A percentile compares a stretch with the other conserved stretches of the same genome.
These are phyloP conservation scores for Pascua guehoae DNA, from an alignment of 1,284 basidiomycete species.

Conservation along the genomic window DNA sequence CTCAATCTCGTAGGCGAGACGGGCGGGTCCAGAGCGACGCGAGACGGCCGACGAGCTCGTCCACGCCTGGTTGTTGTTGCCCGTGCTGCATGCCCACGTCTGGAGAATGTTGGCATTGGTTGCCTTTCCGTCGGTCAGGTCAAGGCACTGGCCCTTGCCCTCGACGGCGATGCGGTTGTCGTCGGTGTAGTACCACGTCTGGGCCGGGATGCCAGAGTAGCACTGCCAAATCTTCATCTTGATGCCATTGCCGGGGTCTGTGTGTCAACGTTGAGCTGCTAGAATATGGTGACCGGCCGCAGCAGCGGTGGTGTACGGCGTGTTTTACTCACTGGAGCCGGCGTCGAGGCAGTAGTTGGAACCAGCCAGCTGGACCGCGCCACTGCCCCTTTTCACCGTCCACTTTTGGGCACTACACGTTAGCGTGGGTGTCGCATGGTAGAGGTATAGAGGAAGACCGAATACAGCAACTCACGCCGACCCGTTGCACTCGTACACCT, in stretches of 20 bases:
- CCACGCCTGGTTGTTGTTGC: constrained; percentile 22
- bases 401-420: constrained; percentile 2
- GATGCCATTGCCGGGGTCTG: constrained; percentile 10
- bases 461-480: too few species aligned
- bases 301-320: not conserved
- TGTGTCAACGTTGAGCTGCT: not conserved
- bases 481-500: constrained; percentile 1
- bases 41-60: not conserved
- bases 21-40: too few species aligned
- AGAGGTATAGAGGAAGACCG: not conserved
- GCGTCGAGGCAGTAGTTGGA: constrained; percentile 24
- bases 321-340: constrained; percentile 3
- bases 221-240: constrained; percentile 14
- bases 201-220: constrained; percentile 16
- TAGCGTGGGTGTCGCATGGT: not conserved
- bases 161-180: constrained; percentile 14
- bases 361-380: constrained; percentile 19
- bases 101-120: constrained; percentile 24
- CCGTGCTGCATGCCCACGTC: constrained; percentile 23
- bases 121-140: constrained; percentile 6
- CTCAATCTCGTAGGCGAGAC: too few species aligned
- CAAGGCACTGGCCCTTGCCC: constrained; percentile 12
- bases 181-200: constrained; percentile 11
- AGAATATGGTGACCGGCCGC: too few species aligned
- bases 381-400: not conserved